phyloP scores from a whole-genome alignment of 192 early-diverging fungal genomes.

The Rhizophagus sp. region DNA sequence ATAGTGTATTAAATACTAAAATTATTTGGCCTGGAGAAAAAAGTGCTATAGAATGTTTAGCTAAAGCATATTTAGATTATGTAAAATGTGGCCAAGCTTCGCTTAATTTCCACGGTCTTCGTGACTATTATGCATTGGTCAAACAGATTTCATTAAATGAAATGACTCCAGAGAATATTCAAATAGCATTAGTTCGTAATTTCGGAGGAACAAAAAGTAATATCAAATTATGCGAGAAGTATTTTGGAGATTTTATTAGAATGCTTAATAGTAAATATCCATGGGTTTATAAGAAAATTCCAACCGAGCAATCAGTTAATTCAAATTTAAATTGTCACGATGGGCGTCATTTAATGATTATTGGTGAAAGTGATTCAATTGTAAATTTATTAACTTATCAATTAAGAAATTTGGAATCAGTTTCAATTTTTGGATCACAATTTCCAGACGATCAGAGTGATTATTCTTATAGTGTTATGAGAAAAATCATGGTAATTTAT shows the following conservation, averaged over 20 bases:
- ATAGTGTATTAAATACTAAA: background rate
- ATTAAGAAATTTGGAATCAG: slow-evolving; percentile 1
- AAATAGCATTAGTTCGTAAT: slow-evolving; percentile 27
- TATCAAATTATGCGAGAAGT: background rate
- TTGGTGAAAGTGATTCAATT: slow-evolving; percentile 15
- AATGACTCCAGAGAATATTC: background rate
- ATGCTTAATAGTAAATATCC: background rate
- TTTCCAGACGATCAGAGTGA: slow-evolving; percentile 22
- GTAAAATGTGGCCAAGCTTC: background rate
- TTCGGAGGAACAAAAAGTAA: slow-evolving; percentile 24
- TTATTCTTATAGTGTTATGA: slow-evolving; percentile 19
- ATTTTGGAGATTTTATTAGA: background rate
- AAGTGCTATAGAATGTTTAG: background rate
- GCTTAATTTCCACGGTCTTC: slow-evolving; percentile 29
- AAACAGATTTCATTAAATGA: background rate
- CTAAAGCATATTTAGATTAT: background rate
- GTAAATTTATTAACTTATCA: slow-evolving; percentile 10
- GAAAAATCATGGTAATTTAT: slow-evolving; percentile 18
- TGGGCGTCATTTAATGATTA: slow-evolving; percentile 23
- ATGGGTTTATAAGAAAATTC: background rate
- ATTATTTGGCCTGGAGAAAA: background rate
- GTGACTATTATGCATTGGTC: background rate
- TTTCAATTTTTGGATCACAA: slow-evolving; percentile 18
- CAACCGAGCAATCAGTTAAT: background rate
- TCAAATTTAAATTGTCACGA: background rate